Evolutionary conservation across 805 yeast genomes (phyloP).

Genomic region (Candida chilensis): DNA sequence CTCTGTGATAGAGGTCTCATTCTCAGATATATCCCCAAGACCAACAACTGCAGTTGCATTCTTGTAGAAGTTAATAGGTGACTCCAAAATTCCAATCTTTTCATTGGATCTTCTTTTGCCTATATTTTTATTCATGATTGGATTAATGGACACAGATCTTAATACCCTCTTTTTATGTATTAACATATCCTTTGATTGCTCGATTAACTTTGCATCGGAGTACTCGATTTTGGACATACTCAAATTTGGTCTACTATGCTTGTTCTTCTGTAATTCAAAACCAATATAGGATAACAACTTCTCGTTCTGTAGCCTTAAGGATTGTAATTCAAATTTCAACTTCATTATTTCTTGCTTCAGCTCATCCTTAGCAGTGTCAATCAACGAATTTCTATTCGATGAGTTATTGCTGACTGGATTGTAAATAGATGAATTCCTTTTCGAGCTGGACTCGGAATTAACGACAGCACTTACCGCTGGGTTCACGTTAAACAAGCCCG

Average conservation of each 20-base stretch:
- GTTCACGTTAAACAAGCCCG: background rate
- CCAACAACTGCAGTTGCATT: background rate
- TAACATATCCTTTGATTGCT: conserved; percentile 34
- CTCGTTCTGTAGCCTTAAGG: conserved; percentile 45
- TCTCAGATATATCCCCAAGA: too few relatives aligned
- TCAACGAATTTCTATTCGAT: background rate
- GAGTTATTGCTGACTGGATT: too few relatives aligned
- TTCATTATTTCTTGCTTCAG: conserved; percentile 39
- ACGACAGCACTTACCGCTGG: background rate
- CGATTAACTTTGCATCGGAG: conserved; percentile 44
- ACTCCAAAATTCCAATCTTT: background rate
- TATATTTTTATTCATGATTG: conserved; percentile 10
- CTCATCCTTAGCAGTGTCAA: background rate
- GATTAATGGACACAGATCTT: conserved; percentile 12
- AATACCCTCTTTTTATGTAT: conserved; percentile 5
- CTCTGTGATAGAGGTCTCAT: background rate
- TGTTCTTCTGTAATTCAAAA: conserved; percentile 41
- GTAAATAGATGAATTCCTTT: too few relatives aligned
- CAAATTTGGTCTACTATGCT: conserved; percentile 18
- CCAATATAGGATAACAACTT: conserved; percentile 49
- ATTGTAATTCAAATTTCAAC: conserved; percentile 43
- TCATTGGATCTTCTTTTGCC: background rate
- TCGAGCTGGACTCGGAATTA: background rate
- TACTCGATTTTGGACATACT: conserved; percentile 22
- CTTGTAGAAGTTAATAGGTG: background rate